Evolutionary conservation across 1,284 basidiomycete genomes (phyloP).

Genomic region (Ustilago sp.): DNA sequence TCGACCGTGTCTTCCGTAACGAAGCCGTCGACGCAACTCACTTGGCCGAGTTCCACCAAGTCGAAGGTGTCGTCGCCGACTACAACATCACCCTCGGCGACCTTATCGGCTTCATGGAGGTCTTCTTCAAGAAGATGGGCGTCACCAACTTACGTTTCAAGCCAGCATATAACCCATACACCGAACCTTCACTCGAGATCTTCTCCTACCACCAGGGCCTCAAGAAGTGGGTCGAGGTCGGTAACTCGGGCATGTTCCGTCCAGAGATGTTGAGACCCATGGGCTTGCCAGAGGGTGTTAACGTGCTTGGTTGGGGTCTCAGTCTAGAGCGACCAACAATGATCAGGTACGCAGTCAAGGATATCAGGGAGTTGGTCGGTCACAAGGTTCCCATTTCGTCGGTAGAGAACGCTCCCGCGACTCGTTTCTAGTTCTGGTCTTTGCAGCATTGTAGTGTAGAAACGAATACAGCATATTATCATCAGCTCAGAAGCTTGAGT

Average conservation of each 20-base stretch:
- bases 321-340: conserved; percentile 97
- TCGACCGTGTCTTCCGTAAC: conserved; percentile 98
- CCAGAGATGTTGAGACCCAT: conserved; percentile 97
- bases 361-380: conserved; percentile 95
- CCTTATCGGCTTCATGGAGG: conserved; percentile 79
- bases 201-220: conserved; percentile 97
- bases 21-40: conserved; percentile 99
- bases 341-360: conserved; percentile 88
- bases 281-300: conserved; percentile 96
- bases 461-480: background rate
- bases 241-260: conserved; percentile 95
- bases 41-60: conserved; percentile 98
- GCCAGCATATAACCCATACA: conserved; percentile 84
- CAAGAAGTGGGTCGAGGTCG: conserved; percentile 92
- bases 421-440: conserved; percentile 54
- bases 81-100: conserved; percentile 93
- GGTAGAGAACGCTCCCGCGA: conserved; percentile 66
- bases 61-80: conserved; percentile 98
- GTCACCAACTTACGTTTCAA: conserved; percentile 94
- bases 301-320: conserved; percentile 97
- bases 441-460: background rate
- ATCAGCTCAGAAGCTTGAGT: background rate
- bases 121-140: conserved; percentile 97
- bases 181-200: conserved; percentile 95
- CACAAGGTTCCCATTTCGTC: conserved; percentile 83